Percentiles rank a stretch among this genome's conserved stretches.
These are phyloP conservation scores for Triticum urartu DNA, from an alignment of 176 grass and related monocot genomes.

Conservation along the genomic window DNA sequence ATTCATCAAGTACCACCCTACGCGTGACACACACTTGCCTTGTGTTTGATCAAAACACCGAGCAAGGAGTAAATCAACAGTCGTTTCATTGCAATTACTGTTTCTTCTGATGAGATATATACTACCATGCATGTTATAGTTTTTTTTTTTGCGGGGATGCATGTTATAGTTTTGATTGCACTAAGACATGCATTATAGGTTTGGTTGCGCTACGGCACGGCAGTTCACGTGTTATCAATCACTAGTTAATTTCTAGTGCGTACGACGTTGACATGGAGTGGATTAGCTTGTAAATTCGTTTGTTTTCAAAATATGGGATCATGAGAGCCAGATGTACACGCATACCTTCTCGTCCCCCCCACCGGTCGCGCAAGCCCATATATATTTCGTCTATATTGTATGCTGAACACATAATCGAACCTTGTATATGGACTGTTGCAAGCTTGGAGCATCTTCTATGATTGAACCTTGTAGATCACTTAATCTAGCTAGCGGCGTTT, in stretches of 20 bases:
- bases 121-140: too few species aligned
- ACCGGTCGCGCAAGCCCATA: background rate
- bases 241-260: background rate
- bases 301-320: background rate
- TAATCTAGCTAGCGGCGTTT: too few species aligned
- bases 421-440: too few species aligned
- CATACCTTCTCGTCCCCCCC: background rate
- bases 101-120: too few species aligned
- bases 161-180: too few species aligned
- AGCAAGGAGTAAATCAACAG: too few species aligned
- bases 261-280: background rate
- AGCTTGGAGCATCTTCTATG: background rate
- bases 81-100: too few species aligned
- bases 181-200: background rate
- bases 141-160: too few species aligned
- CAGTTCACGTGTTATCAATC: background rate
- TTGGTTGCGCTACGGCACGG: background rate
- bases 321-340: background rate
- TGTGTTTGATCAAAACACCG: too few species aligned
- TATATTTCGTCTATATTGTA: background rate
- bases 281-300: background rate
- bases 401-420: background rate
- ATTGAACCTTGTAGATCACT: background rate
- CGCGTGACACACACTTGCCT: too few species aligned
- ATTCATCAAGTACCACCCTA: too few species aligned